Percentiles rank a stretch among this genome's conserved stretches.
Conservation (phyloP, 495 filamentous ascomycete genomes). For the Aspergillus baeticus region DNA sequence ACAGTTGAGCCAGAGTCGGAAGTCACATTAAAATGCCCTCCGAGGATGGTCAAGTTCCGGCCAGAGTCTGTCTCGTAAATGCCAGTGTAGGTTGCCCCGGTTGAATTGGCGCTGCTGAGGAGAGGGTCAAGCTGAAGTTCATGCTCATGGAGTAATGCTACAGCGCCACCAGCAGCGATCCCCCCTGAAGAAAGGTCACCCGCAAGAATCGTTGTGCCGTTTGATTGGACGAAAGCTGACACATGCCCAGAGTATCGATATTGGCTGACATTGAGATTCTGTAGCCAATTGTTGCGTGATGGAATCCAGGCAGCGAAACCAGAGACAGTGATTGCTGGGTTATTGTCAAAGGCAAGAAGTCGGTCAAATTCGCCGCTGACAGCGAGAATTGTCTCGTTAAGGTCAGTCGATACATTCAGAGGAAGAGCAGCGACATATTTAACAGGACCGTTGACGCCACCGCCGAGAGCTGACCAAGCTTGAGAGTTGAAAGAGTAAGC, state of each 20-base stretch:
- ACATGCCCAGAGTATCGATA: conserved; percentile 69
- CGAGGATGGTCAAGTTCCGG: conserved; percentile 82
- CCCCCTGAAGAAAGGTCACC: conserved; percentile 74
- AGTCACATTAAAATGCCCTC: conserved; percentile 78
- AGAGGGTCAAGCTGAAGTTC: conserved; percentile 52
- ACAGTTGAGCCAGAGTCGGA: conserved; percentile 68
- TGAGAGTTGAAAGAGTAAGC: conserved; percentile 68
- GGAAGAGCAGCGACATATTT: conserved; percentile 67
- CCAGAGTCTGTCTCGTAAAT: conserved; percentile 67
- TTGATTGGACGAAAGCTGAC: conserved; percentile 61
- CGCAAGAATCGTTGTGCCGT: conserved; percentile 67
- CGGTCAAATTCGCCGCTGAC: conserved; percentile 79
- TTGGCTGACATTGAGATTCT: conserved; percentile 68
- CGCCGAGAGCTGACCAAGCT: conserved; percentile 76
- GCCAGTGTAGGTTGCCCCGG: conserved; percentile 69
- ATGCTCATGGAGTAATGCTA: conserved; percentile 53
- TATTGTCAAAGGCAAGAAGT: conserved; percentile 64
- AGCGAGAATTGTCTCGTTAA: conserved; percentile 70
- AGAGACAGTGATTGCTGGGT: conserved; percentile 55
- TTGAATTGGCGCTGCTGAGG: conserved; percentile 60
- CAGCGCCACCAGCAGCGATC: conserved; percentile 66
- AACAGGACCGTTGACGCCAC: conserved; percentile 82
- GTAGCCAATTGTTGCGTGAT: conserved; percentile 82
- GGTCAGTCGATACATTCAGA: conserved; percentile 73
- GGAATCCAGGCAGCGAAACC: conserved; percentile 96